A percentile compares a stretch with the other conserved stretches of the same genome.
Conservation (phyloP, 257 asterid genomes). For the Primulina eburnea region DNA sequence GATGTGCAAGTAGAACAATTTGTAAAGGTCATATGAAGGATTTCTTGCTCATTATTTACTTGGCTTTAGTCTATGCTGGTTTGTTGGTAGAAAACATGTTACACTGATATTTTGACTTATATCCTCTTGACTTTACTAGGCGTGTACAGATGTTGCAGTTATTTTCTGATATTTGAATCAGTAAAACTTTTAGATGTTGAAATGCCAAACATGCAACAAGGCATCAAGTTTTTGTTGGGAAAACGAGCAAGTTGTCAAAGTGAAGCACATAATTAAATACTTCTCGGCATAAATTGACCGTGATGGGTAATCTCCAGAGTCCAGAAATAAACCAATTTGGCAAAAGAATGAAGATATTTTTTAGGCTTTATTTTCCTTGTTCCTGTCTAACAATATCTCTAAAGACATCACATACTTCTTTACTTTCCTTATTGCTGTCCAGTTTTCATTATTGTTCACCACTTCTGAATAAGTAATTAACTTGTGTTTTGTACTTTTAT, state of each 20-base stretch:
- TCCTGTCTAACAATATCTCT: not conserved
- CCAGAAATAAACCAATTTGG: not conserved
- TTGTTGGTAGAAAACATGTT: not conserved
- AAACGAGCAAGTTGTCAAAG: not conserved
- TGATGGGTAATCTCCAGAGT: not conserved
- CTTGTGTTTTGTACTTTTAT: constrained; percentile 22
- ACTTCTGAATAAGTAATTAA: constrained; percentile 15
- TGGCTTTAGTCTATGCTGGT: not conserved
- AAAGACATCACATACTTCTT: not conserved
- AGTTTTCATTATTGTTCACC: constrained; percentile 11
- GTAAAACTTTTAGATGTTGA: not conserved
- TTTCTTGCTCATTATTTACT: not conserved
- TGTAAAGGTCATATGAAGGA: not conserved
- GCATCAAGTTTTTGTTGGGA: not conserved
- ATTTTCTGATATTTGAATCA: no score
- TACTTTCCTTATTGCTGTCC: not conserved
- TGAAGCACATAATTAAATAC: not conserved
- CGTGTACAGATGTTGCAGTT: not conserved
- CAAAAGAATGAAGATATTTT: not conserved
- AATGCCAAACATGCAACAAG: not conserved
- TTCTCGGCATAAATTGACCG: not conserved
- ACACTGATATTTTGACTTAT: no score
- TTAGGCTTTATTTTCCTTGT: not conserved
- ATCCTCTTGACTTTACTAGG: not conserved
- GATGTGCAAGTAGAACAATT: not conserved